Evolutionary conservation across 768 basidiomycete genomes (phyloP).

Genomic region (Tylopilus sp.): DNA sequence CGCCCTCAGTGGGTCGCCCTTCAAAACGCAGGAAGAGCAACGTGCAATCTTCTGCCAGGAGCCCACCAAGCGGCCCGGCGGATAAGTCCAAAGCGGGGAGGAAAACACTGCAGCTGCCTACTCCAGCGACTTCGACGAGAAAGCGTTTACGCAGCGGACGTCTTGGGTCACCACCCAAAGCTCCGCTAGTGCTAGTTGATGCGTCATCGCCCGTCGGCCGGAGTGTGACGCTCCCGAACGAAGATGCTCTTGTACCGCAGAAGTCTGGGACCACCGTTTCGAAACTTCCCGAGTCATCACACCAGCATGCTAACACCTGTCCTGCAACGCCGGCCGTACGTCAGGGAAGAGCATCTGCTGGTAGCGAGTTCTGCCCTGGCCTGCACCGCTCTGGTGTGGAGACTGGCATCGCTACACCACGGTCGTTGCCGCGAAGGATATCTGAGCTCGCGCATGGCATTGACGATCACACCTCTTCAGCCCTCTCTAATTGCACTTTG

Average conservation of each 20-base stretch:
- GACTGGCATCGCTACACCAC: constrained; percentile 17
- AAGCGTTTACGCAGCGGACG: constrained; percentile 7
- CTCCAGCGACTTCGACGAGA: constrained; percentile 20
- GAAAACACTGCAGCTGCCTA: constrained; percentile 18
- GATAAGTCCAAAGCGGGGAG: constrained; percentile 2
- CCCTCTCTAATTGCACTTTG: neutral
- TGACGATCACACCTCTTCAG: constrained; percentile 2
- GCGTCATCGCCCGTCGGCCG: neutral
- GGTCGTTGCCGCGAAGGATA: constrained; percentile 6
- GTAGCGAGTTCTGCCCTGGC: neutral
- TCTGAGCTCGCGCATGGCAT: neutral
- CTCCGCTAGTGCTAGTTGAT: neutral
- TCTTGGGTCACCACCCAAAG: neutral
- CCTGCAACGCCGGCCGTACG: constrained; percentile 9
- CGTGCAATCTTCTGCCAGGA: neutral
- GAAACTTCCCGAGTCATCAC: neutral
- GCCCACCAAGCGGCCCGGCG: neutral
- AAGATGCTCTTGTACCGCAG: constrained; percentile 2
- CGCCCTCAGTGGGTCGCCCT: constrained; percentile 5
- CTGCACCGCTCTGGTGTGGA: neutral
- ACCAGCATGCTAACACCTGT: neutral
- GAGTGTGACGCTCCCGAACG: neutral
- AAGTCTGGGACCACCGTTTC: constrained; percentile 1
- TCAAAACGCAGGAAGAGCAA: constrained; percentile 21
- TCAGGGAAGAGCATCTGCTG: constrained; percentile 1